Evolutionary conservation across 495 filamentous ascomycete species (phyloP).

Genomic region (Haplographium delicatum): DNA sequence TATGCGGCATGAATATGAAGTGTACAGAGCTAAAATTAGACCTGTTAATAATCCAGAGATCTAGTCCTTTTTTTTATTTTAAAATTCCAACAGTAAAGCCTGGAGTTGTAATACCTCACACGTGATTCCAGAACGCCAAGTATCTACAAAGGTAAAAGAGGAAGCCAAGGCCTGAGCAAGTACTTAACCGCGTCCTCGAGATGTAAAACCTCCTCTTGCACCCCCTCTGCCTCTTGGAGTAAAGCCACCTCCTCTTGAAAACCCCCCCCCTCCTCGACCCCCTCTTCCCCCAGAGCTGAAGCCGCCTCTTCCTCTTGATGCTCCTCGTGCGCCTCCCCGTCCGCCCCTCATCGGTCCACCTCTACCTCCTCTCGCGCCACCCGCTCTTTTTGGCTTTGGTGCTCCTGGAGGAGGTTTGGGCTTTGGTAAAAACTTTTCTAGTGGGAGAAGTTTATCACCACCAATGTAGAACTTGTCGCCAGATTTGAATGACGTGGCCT

Average conservation of each 20-base stretch:
- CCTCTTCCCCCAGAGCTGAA: conserved; percentile 39
- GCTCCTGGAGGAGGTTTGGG: conserved; percentile 76
- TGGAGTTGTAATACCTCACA: conserved; percentile 12
- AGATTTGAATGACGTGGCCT: conserved; percentile 86
- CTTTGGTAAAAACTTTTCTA: conserved; percentile 95
- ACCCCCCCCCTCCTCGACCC: conserved; percentile 41
- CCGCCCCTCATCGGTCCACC: conserved; percentile 23
- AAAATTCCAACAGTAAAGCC: not conserved
- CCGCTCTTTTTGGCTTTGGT: conserved; percentile 48
- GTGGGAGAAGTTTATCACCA: conserved; percentile 85
- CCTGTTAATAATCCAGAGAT: no score
- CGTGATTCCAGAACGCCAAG: conserved; percentile 10
- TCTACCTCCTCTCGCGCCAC: conserved; percentile 36
- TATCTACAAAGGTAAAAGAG: conserved; percentile 2
- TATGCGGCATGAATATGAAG: no score
- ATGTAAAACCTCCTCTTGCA: conserved; percentile 23
- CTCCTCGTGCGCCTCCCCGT: conserved; percentile 48
- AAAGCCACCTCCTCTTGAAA: conserved; percentile 39
- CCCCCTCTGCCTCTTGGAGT: conserved; percentile 38
- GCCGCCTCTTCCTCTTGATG: conserved; percentile 42
- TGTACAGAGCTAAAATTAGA: no score
- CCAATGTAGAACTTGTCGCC: conserved; percentile 98
- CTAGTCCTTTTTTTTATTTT: not conserved
- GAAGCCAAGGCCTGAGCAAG: not conserved
- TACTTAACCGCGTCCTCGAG: conserved; percentile 23